These are phyloP conservation scores for Pestalotiopsis sp. DNA, from an alignment of 2,329 filamentous ascomycete species.

Conservation along the genomic window DNA sequence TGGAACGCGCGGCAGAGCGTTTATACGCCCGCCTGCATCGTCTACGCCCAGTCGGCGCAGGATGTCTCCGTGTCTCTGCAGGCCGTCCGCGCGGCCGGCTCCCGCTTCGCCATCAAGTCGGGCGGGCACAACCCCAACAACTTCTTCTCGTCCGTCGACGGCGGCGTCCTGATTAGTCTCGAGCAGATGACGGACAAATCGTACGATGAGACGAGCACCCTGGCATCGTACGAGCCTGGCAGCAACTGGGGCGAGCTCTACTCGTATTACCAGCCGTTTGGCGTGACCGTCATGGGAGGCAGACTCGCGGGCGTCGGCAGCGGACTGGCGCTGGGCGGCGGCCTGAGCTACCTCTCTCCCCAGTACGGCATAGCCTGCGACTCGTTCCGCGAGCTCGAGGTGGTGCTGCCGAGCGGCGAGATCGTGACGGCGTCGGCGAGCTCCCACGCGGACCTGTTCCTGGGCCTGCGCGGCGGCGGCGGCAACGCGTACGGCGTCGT, in stretches of 20 bases:
- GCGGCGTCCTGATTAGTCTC: constrained; percentile 28
- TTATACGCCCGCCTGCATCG: constrained; percentile 29
- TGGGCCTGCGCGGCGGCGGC: constrained; percentile 28
- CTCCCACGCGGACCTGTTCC: constrained; percentile 30
- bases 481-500: constrained; percentile 31
- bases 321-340: constrained; percentile 27
- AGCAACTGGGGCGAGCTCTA: constrained; percentile 30
- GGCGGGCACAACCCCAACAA: constrained; percentile 32
- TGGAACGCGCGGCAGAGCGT: constrained; percentile 28
- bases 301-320: constrained; percentile 28
- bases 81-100: constrained; percentile 26
- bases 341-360: constrained; percentile 29
- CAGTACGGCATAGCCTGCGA: constrained; percentile 31
- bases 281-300: constrained; percentile 28
- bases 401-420: constrained; percentile 30
- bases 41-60: constrained; percentile 27
- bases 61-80: constrained; percentile 29
- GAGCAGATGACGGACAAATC: constrained; percentile 27
- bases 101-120: constrained; percentile 26
- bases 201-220: constrained; percentile 25
- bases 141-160: constrained; percentile 26
- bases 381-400: constrained; percentile 30
- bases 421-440: constrained; percentile 23
- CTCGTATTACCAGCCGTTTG: constrained; percentile 19
- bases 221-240: constrained; percentile 28